Percentiles rank a stretch among this genome's conserved stretches.
phyloP scores from a whole-genome alignment of 2,329 filamentous ascomycete genomes.

The Penicillium crustosum region DNA sequence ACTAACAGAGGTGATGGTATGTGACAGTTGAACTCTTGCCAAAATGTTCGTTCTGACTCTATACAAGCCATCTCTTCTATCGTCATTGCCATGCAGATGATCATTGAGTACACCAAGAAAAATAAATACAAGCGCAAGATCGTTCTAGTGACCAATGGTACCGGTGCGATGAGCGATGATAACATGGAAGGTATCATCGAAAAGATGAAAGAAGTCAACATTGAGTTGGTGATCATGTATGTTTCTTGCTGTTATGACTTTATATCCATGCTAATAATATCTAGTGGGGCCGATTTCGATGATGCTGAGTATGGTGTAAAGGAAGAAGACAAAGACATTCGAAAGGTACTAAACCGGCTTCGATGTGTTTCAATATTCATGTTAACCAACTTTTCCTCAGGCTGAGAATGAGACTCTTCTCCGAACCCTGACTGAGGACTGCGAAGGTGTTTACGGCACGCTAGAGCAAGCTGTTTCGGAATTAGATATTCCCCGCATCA shows the following conservation, averaged over 20 bases:
- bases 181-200: slow-evolving; percentile 67
- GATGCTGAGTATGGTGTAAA: slow-evolving; percentile 86
- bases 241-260: slow-evolving; percentile 34
- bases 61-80: slow-evolving; percentile 71
- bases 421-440: slow-evolving; percentile 64
- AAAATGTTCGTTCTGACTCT: slow-evolving; percentile 14
- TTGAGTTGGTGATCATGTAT: slow-evolving; percentile 77
- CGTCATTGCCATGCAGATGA: slow-evolving; percentile 83
- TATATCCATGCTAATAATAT: slow-evolving; percentile 25
- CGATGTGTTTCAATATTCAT: neutral
- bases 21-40: slow-evolving; percentile 2
- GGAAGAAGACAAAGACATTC: slow-evolving; percentile 75
- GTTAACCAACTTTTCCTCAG: slow-evolving; percentile 40
- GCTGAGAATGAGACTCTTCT: slow-evolving; percentile 71
- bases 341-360: slow-evolving; percentile 57
- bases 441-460: slow-evolving; percentile 75
- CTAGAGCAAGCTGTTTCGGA: slow-evolving; percentile 81
- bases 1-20: slow-evolving; percentile 71
- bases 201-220: slow-evolving; percentile 73
- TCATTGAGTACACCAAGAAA: slow-evolving; percentile 73
- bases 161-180: slow-evolving; percentile 69
- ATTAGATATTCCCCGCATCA: slow-evolving; percentile 73
- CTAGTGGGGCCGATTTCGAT: slow-evolving; percentile 87
- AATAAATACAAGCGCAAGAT: slow-evolving; percentile 80
- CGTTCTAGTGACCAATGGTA: slow-evolving; percentile 80